These are phyloP conservation scores for Lactifluus volemus DNA, from an alignment of 768 basidiomycete genomes.

Conservation along the genomic window DNA sequence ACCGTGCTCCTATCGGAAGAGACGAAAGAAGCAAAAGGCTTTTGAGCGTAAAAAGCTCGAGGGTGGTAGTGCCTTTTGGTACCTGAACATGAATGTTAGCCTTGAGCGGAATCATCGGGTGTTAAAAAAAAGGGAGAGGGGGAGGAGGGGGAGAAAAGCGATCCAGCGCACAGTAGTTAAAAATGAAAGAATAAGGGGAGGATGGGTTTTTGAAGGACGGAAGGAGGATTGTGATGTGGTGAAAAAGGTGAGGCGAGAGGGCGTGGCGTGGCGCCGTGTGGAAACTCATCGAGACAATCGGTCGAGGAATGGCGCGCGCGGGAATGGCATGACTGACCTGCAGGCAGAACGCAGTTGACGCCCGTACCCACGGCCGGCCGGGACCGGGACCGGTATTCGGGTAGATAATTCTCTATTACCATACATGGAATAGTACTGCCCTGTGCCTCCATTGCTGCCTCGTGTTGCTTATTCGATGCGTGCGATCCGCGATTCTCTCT, in stretches of 20 bases:
- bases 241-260: conserved; percentile 9
- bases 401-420: too few relatives aligned
- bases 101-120: conserved; percentile 16
- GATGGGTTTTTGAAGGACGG: conserved; percentile 9
- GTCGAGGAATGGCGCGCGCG: background rate
- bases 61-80: conserved; percentile 12
- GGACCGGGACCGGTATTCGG: background rate
- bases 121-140: background rate
- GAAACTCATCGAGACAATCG: background rate
- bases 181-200: background rate
- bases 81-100: conserved; percentile 21
- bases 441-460: too few relatives aligned
- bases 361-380: background rate
- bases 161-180: conserved; percentile 4
- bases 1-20: conserved; percentile 8
- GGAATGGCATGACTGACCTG: background rate
- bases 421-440: too few relatives aligned
- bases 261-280: background rate
- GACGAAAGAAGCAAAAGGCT: conserved; percentile 14
- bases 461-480: background rate
- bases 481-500: background rate
- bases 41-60: conserved; percentile 20
- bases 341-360: background rate
- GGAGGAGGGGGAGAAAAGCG: background rate
- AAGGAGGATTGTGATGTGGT: conserved; percentile 7